Percentiles rank a stretch among this genome's conserved stretches.
Conservation (phyloP, 495 filamentous ascomycete species). For the Lasiosphaeris hirsuta region DNA sequence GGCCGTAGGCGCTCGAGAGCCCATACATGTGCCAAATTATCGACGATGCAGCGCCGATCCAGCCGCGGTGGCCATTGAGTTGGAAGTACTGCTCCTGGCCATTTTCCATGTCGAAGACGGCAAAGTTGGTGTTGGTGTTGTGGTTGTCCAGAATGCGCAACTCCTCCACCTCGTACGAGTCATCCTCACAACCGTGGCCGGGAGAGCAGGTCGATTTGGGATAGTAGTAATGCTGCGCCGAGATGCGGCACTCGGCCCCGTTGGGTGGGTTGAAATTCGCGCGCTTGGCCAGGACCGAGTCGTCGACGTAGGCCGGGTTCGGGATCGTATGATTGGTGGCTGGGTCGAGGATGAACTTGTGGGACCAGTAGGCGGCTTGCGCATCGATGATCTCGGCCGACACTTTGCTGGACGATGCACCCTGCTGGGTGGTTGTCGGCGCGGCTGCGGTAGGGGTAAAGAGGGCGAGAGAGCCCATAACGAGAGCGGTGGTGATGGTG, state of each 20-base stretch:
- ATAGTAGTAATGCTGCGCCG: conserved; percentile 8
- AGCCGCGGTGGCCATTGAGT: conserved; percentile 3
- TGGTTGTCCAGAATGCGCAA: neutral
- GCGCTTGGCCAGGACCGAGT: conserved; percentile 2
- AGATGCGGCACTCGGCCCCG: conserved; percentile 9
- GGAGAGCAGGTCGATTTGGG: neutral
- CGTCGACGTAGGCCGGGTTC: neutral
- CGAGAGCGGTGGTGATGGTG: too few relatives aligned
- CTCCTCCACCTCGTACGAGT: conserved; percentile 7
- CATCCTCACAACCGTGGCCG: conserved; percentile 5
- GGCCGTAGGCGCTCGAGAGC: neutral
- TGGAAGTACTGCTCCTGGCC: conserved; percentile 5
- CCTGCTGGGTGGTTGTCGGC: too few relatives aligned
- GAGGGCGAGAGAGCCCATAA: too few relatives aligned
- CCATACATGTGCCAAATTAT: neutral
- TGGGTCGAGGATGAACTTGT: conserved; percentile 10
- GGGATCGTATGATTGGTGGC: conserved; percentile 5
- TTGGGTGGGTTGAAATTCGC: conserved; percentile 2
- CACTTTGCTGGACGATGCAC: too few relatives aligned
- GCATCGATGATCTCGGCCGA: too few relatives aligned
- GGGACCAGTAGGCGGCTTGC: conserved; percentile 4
- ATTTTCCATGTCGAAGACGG: conserved; percentile 6
- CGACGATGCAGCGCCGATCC: conserved; percentile 4
- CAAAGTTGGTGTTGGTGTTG: conserved; percentile 3
- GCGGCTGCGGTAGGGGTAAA: too few relatives aligned